Percentiles rank a stretch among this genome's conserved stretches.
These are phyloP conservation scores for Chaetomium strumarium DNA, from an alignment of 2,329 filamentous ascomycete genomes.

Conservation along the genomic window DNA sequence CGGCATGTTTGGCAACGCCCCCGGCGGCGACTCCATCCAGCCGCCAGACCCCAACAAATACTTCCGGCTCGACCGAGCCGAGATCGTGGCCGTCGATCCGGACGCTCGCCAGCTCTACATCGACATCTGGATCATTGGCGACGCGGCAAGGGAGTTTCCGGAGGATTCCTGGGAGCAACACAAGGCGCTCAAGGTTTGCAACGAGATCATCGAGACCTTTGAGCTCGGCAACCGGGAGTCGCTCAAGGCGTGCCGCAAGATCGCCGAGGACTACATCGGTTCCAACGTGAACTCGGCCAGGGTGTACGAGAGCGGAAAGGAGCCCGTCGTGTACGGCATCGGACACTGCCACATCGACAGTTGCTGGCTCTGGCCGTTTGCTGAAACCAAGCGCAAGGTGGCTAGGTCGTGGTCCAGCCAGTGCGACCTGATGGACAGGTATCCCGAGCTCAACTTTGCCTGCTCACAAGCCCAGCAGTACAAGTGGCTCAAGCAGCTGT, in stretches of 20 bases:
- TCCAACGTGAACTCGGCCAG: constrained; percentile 72
- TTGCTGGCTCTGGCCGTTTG: constrained; percentile 98
- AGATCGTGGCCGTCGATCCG: constrained; percentile 84
- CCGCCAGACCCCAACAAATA: constrained; percentile 81
- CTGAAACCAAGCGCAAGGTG: constrained; percentile 94
- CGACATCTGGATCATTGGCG: constrained; percentile 93
- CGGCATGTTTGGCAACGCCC: constrained; percentile 92
- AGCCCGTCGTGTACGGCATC: constrained; percentile 77
- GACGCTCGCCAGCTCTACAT: constrained; percentile 77
- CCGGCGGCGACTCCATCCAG: constrained; percentile 78
- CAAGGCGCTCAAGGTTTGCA: constrained; percentile 74
- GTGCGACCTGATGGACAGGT: constrained; percentile 89
- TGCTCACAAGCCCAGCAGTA: constrained; percentile 95
- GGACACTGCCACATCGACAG: constrained; percentile 98
- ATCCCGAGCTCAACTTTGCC: constrained; percentile 87
- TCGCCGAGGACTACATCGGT: constrained; percentile 79
- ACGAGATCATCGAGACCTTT: constrained; percentile 85
- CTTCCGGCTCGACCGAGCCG: constrained; percentile 68
- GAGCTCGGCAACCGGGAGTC: constrained; percentile 73
- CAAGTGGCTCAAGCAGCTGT: constrained; percentile 90
- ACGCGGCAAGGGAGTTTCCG: constrained; percentile 88
- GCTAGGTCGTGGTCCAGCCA: constrained; percentile 95
- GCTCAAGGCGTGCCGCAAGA: constrained; percentile 72
- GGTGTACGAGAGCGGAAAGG: constrained; percentile 72
- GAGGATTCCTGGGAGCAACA: constrained; percentile 84